Base-by-base conservation (phyloP, 306 rosid species). In the Cicer judaicum region DNA sequence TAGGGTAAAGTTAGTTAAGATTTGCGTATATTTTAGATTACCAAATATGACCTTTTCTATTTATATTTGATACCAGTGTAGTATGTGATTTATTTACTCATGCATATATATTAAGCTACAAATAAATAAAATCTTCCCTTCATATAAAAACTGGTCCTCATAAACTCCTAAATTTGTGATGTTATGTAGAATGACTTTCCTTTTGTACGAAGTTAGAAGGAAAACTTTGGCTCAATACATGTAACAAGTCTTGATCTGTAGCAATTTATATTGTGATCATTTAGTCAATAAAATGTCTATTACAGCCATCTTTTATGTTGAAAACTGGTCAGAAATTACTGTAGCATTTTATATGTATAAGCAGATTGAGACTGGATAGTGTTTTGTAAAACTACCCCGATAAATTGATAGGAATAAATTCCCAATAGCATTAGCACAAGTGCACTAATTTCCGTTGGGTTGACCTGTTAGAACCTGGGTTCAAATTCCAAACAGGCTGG, bases 91-190 rank as follows among this genome's bases (percentile, higher is more conserved):
- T 72, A 39, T 39, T 46, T 36, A 54, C 70, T 18, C 24, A 41
- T 19, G 46, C 53, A 63, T 62, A 48, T 64, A 64, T 74, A 44
- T 62, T 63, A 44, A 21, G 56, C 48, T 68, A 64, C 55, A 36
- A 61, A 42, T 36, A 74, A 10, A 34, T 54, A 19, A 56, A 57
- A 57, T 11, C 18, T 52, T 18, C 24, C 16, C 19, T 71, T 73
- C 75, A 10, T 18, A 24, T 3, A 18, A 43, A 57, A 77, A 6
- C 11, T 10, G 65, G 42, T 48, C 64, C 52, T 36, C 41, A 2
- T 55, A n/a, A 67, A 78, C 70, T 73, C 36, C 14, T 60, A 19
- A 70, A 46, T 39, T 39, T 47, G 43, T 47, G 10, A 76, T 63
- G 61, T 52, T 70, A 24, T 29, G 18, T 41, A 43, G 62, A 77